These are phyloP conservation scores for Malus fusca DNA, from an alignment of 306 rosid genomes.

Conservation along the genomic window DNA sequence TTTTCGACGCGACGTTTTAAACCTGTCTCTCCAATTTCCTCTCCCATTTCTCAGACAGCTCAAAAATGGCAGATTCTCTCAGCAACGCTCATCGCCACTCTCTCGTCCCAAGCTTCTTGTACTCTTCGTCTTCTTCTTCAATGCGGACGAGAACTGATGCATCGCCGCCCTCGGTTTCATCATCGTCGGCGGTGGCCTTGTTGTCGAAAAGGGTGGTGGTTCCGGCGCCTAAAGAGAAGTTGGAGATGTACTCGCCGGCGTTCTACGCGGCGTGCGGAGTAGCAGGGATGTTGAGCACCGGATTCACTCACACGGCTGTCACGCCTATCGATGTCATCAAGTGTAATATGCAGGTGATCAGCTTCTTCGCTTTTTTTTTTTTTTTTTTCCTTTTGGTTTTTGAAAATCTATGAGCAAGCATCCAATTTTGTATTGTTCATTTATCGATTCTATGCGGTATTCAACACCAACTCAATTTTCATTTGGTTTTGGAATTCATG, in stretches of 20 bases:
- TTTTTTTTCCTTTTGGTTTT: neutral
- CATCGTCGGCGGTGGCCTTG: neutral
- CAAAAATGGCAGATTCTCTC: neutral
- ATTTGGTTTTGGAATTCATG: neutral
- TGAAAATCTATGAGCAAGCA: neutral
- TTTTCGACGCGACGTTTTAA: neutral
- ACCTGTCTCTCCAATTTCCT: neutral
- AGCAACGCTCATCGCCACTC: constrained; percentile 15
- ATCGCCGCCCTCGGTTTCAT: constrained; percentile 4
- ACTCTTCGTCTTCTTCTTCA: constrained; percentile 27
- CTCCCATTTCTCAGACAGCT: neutral
- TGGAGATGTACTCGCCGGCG: constrained; percentile 52
- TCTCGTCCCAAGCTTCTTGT: constrained; percentile 52
- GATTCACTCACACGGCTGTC: constrained; percentile 61
- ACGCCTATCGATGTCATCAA: constrained; percentile 79
- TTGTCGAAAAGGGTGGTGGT: constrained; percentile 19
- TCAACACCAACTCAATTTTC: neutral
- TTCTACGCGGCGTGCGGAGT: constrained; percentile 48
- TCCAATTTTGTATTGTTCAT: neutral
- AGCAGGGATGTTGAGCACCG: constrained; percentile 53
- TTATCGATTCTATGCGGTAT: neutral
- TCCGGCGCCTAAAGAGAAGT: constrained; percentile 43
- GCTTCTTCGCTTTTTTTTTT: neutral
- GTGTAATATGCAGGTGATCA: constrained; percentile 80
- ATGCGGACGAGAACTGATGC: neutral